phyloP scores from a whole-genome alignment of 2,329 filamentous ascomycete species.

The Microdochium trichocladiopsis region DNA sequence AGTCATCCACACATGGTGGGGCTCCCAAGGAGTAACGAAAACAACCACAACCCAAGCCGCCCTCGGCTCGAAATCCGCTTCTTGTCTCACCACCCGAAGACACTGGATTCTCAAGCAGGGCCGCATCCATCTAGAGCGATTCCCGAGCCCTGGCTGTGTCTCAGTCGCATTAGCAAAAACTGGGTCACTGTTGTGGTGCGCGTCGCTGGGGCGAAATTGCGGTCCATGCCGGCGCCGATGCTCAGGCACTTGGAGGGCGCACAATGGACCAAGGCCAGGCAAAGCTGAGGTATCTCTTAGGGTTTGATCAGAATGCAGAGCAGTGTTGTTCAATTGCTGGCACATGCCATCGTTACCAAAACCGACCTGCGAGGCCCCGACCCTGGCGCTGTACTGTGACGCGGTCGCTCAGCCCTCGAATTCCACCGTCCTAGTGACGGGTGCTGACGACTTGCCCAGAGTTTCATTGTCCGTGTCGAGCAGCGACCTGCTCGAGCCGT shows the following conservation, averaged over 20 bases:
- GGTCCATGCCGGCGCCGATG: not conserved
- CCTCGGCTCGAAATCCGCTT: not conserved
- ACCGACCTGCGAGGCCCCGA: too few relatives aligned
- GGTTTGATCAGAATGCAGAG: not conserved
- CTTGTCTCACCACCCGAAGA: not conserved
- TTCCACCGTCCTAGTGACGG: constrained; percentile 32
- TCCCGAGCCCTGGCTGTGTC: not conserved
- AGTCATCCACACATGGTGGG: not conserved
- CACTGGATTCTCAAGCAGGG: not conserved
- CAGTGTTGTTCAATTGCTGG: not conserved
- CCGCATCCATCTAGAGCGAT: not conserved
- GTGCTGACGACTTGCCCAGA: constrained; percentile 9
- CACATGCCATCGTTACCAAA: not conserved
- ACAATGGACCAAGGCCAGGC: not conserved
- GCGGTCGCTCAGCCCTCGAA: constrained; percentile 30
- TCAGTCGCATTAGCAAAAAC: not conserved
- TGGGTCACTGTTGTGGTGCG: not conserved
- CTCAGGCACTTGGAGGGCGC: not conserved
- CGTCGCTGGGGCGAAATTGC: not conserved
- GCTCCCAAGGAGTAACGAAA: not conserved
- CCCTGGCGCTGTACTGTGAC: not conserved
- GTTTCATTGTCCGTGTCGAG: constrained; percentile 17
- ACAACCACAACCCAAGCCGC: not conserved
- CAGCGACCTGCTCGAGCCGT: constrained; percentile 15
- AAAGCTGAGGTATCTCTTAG: not conserved